A percentile compares a stretch with the other conserved stretches of the same genome.
These are phyloP conservation scores for Mucor velutinosus DNA, from an alignment of 371 early-diverging fungal species.

Conservation along the genomic window DNA sequence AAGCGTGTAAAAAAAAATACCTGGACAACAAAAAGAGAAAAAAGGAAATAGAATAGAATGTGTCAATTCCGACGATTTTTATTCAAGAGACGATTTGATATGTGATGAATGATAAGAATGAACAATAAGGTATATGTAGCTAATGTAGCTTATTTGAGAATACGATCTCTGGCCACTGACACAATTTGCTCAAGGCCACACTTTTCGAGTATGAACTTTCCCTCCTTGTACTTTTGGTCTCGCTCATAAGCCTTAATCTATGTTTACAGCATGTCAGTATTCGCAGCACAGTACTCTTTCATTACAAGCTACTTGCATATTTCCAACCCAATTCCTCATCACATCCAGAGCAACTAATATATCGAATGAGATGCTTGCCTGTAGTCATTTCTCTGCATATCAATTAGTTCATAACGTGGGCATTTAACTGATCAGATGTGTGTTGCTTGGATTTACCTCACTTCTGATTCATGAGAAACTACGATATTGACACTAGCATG, in stretches of 20 bases:
- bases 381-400: slow-evolving; percentile 68
- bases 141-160: neutral
- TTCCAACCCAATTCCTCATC: slow-evolving; percentile 70
- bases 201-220: slow-evolving; percentile 65
- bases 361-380: slow-evolving; percentile 68
- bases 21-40: neutral
- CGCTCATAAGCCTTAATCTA: slow-evolving; percentile 61
- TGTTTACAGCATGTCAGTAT: slow-evolving; percentile 1
- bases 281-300: neutral
- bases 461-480: neutral
- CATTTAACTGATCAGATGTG: slow-evolving; percentile 48
- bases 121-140: neutral
- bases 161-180: neutral
- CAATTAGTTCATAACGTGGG: neutral
- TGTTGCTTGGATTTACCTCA: neutral
- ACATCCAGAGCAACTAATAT: slow-evolving; percentile 65
- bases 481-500: slow-evolving; percentile 11
- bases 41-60: neutral
- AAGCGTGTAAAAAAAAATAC: neutral
- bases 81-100: neutral
- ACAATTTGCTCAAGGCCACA: neutral
- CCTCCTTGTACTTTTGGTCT: slow-evolving; percentile 74
- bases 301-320: slow-evolving; percentile 52
- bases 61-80: neutral
- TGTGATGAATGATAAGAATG: neutral